Evolutionary conservation across 225 moss, liverwort and hornwort species (phyloP).

Genomic region (Thuidium tamariscinum): DNA sequence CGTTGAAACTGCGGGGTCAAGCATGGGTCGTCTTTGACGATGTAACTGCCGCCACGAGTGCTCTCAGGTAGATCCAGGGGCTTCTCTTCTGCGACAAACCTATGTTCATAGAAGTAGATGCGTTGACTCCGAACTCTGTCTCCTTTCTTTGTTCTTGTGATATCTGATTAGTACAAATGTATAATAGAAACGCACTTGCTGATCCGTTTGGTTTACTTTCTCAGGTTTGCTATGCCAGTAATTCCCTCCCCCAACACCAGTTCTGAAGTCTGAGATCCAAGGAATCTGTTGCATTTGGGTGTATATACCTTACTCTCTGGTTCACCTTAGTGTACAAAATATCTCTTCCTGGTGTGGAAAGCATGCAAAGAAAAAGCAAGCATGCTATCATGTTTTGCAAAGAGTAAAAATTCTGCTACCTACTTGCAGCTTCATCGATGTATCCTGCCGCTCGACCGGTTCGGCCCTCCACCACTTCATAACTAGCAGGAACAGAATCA

Average conservation of each 20-base stretch:
- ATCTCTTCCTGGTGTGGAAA: background rate
- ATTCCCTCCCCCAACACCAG: background rate
- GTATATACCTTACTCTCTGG: background rate
- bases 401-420: background rate
- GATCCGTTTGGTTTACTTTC: background rate
- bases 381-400: background rate
- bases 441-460: constrained; percentile 72
- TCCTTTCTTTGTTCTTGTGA: background rate
- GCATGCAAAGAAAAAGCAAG: background rate
- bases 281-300: background rate
- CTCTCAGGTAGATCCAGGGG: constrained; percentile 78
- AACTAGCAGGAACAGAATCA: constrained; percentile 12
- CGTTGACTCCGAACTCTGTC: background rate
- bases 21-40: constrained; percentile 95
- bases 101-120: background rate
- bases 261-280: background rate
- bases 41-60: constrained; percentile 77
- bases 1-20: constrained; percentile 74
- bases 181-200: background rate
- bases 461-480: constrained; percentile 51
- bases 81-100: too few relatives aligned
- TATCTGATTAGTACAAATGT: background rate
- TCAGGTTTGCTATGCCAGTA: background rate
- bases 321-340: background rate
- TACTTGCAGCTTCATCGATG: constrained; percentile 32